These are phyloP conservation scores for Zygosaccharomyces rouxii DNA, from an alignment of 805 yeast species.

Conservation along the genomic window DNA sequence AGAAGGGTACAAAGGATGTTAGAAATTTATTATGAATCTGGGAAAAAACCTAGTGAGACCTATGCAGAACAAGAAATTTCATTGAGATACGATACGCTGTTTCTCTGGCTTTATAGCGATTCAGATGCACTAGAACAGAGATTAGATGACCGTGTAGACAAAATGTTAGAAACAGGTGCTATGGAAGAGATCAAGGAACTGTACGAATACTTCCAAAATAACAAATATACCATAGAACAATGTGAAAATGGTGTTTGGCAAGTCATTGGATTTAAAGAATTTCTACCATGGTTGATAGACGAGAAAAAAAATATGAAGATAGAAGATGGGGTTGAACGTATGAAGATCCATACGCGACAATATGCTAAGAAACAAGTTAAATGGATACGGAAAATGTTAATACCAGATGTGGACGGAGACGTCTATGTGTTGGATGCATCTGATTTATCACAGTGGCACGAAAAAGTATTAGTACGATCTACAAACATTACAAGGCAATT, in stretches of 20 bases:
- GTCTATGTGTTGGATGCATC: slow-evolving; percentile 74
- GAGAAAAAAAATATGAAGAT: slow-evolving; percentile 29
- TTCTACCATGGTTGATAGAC: slow-evolving; percentile 59
- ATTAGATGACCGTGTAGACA: slow-evolving; percentile 75
- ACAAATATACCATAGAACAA: slow-evolving; percentile 36
- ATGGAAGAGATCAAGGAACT: slow-evolving; percentile 62
- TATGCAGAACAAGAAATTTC: slow-evolving; percentile 61
- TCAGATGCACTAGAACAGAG: slow-evolving; percentile 53
- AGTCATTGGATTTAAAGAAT: slow-evolving; percentile 90
- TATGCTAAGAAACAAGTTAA: slow-evolving; percentile 86
- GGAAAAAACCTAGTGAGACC: slow-evolving; percentile 62
- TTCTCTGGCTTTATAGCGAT: slow-evolving; percentile 80
- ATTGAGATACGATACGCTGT: slow-evolving; percentile 55
- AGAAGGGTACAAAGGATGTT: slow-evolving; percentile 75
- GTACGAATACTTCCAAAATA: slow-evolving; percentile 40
- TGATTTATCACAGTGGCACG: slow-evolving; percentile 58
- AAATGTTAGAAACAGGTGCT: slow-evolving; percentile 72
- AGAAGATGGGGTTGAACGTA: slow-evolving; percentile 53
- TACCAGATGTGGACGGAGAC: slow-evolving; percentile 58
- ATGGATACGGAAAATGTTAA: slow-evolving; percentile 76
- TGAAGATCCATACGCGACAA: slow-evolving; percentile 80
- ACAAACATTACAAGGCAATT: slow-evolving; percentile 43
- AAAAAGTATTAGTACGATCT: slow-evolving; percentile 55
- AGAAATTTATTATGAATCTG: slow-evolving; percentile 70
- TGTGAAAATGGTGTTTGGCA: slow-evolving; percentile 83